phyloP scores from a whole-genome alignment of 306 rosid species.

The Leucaena leucocephala region DNA sequence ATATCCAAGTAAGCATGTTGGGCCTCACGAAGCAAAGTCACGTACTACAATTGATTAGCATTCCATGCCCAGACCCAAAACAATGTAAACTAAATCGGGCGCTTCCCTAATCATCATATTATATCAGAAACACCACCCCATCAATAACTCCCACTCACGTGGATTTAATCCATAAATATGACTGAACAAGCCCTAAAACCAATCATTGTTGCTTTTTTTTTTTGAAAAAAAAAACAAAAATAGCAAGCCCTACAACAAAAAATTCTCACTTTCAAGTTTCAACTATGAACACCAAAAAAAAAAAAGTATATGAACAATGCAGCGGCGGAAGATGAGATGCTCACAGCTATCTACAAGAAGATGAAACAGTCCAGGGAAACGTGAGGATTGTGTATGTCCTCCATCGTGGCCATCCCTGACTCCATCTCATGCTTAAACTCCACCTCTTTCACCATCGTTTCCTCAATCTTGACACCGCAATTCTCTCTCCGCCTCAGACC shows the following conservation, averaged over 20 bases:
- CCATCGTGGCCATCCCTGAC: conserved; percentile 14
- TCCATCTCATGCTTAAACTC: conserved; percentile 37
- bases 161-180: conserved; percentile 24
- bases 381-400: conserved; percentile 82
- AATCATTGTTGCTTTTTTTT: conserved; percentile 50
- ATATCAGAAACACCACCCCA: background rate
- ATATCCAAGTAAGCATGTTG: no score
- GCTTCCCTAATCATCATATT: background rate
- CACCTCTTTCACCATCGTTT: conserved; percentile 58
- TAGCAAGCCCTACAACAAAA: background rate
- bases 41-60: background rate
- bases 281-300: conserved; percentile 1
- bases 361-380: conserved; percentile 91
- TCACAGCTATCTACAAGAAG: conserved; percentile 56
- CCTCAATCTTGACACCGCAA: conserved; percentile 58
- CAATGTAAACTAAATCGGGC: background rate
- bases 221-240: background rate
- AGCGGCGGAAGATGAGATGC: background rate
- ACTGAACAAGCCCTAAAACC: conserved; percentile 16
- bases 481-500: conserved; percentile 53
- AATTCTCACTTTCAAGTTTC: conserved; percentile 48
- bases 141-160: conserved; percentile 29
- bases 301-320: background rate
- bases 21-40: background rate
- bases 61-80: background rate